Evolutionary conservation across 176 grass and related monocot species (phyloP).

Genomic region (barley (Hordeum vulgare)): DNA sequence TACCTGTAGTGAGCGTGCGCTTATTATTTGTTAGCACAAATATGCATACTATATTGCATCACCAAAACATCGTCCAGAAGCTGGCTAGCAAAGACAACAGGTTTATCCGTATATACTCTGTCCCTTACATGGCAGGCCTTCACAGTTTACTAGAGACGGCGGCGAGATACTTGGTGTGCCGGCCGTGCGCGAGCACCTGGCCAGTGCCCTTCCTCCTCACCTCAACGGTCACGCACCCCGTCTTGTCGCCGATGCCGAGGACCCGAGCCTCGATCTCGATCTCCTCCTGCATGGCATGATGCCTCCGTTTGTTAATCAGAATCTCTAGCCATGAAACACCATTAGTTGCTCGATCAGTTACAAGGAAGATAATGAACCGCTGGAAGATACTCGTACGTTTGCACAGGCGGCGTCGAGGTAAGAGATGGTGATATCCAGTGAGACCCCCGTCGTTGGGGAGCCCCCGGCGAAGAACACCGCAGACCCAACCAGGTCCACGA

Average conservation of each 20-base stretch:
- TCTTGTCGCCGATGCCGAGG: not conserved
- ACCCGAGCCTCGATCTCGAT: constrained; percentile 34
- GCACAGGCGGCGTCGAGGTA: not conserved
- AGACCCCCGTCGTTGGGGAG: constrained; percentile 18
- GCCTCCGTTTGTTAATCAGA: too few relatives aligned
- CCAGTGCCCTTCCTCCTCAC: constrained; percentile 32
- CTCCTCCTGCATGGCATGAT: constrained; percentile 13
- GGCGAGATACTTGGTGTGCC: constrained; percentile 23
- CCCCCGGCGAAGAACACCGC: constrained; percentile 25
- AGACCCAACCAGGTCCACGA: constrained; percentile 22
- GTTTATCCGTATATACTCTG: too few relatives aligned
- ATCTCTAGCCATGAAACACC: too few relatives aligned
- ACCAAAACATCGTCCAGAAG: too few relatives aligned
- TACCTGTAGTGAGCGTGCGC: too few relatives aligned
- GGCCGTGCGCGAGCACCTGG: constrained; percentile 22
- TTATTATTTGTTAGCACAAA: too few relatives aligned
- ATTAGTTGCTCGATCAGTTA: too few relatives aligned
- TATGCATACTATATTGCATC: too few relatives aligned
- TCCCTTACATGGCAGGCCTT: not conserved
- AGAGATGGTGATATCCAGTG: constrained; percentile 26
- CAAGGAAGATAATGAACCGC: too few relatives aligned
- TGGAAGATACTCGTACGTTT: not conserved
- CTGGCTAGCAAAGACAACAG: too few relatives aligned
- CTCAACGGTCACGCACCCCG: constrained; percentile 26
- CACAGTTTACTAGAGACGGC: constrained; percentile 11